Conservation (phyloP, 352 stramenopile species). For the Pythium oligandrum region DNA sequence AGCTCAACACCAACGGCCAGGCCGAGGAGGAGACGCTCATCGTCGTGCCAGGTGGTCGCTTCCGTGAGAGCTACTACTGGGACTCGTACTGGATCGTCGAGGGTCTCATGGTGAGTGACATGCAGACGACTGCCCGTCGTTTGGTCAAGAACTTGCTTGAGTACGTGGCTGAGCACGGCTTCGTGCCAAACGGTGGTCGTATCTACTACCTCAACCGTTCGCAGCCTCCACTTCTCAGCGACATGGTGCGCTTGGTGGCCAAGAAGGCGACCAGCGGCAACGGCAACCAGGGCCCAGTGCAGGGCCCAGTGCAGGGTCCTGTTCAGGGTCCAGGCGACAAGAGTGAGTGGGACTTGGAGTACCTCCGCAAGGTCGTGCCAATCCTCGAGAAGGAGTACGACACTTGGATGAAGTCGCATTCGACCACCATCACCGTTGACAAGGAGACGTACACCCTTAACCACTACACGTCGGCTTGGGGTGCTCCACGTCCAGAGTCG, state of each 20-base stretch:
- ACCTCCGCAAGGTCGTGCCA: conserved; percentile 17
- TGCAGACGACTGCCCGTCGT: conserved; percentile 32
- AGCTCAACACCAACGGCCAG: conserved; percentile 23
- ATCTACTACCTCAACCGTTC: conserved; percentile 59
- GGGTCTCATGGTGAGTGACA: conserved; percentile 43
- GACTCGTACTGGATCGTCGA: conserved; percentile 69
- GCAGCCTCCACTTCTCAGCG: conserved; percentile 53
- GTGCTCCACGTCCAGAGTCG: conserved; percentile 42
- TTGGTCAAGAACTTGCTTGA: conserved; percentile 53
- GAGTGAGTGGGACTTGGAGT: conserved; percentile 12
- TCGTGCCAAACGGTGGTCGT: conserved; percentile 56
- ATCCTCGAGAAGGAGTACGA: conserved; percentile 33
- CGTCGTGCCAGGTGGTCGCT: conserved; percentile 49
- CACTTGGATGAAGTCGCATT: conserved; percentile 31
- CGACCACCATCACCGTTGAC: conserved; percentile 11
- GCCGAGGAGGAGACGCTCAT: conserved; percentile 15
- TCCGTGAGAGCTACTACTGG: conserved; percentile 75
- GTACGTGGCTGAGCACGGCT: conserved; percentile 41
- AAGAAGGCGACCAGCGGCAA: not conserved
- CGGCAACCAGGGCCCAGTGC: not conserved
- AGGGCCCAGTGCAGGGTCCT: not conserved
- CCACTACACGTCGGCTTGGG: conserved; percentile 19
- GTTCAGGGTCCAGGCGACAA: not conserved
- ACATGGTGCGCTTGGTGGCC: conserved; percentile 28
- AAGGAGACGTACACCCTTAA: conserved; percentile 25